phyloP scores from a whole-genome alignment of 805 yeast genomes.

The Huiozyma naganishii region DNA sequence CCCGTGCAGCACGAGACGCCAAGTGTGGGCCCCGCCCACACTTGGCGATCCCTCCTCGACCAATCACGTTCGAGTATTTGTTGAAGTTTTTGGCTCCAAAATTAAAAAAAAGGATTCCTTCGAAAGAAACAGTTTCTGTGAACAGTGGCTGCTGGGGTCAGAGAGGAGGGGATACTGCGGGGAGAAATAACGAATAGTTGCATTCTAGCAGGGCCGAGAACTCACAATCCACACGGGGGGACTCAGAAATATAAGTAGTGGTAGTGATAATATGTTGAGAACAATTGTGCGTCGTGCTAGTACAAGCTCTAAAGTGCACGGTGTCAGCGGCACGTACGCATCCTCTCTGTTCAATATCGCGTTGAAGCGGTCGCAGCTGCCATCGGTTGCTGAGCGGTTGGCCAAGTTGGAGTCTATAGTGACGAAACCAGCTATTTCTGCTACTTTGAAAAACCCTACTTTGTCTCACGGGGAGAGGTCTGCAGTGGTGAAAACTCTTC shows the following conservation, averaged over 20 bases:
- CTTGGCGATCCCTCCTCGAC: not conserved
- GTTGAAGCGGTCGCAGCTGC: not conserved
- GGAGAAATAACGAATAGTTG: too few relatives aligned
- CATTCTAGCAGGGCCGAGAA: too few relatives aligned
- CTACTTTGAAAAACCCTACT: constrained; percentile 71
- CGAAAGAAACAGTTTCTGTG: too few relatives aligned
- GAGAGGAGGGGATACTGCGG: too few relatives aligned
- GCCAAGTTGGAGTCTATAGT: not conserved
- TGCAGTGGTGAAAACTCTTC: constrained; percentile 52
- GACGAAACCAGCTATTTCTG: constrained; percentile 57
- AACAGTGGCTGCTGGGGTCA: not conserved
- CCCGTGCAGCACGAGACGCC: not conserved
- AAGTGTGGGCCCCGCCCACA: not conserved
- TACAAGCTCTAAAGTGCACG: constrained; percentile 22
- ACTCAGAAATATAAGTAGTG: too few relatives aligned
- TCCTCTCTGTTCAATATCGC: constrained; percentile 90
- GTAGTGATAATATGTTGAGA: not conserved
- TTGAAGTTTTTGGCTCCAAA: too few relatives aligned
- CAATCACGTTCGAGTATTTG: not conserved
- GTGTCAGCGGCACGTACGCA: constrained; percentile 95
- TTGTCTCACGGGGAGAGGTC: constrained; percentile 66
- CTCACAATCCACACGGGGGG: too few relatives aligned
- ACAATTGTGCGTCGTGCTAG: not conserved
- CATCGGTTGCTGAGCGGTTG: not conserved
- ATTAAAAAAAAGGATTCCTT: not conserved